phyloP scores from a whole-genome alignment of 2,329 filamentous ascomycete genomes.

The Xylariaceae sp. region DNA sequence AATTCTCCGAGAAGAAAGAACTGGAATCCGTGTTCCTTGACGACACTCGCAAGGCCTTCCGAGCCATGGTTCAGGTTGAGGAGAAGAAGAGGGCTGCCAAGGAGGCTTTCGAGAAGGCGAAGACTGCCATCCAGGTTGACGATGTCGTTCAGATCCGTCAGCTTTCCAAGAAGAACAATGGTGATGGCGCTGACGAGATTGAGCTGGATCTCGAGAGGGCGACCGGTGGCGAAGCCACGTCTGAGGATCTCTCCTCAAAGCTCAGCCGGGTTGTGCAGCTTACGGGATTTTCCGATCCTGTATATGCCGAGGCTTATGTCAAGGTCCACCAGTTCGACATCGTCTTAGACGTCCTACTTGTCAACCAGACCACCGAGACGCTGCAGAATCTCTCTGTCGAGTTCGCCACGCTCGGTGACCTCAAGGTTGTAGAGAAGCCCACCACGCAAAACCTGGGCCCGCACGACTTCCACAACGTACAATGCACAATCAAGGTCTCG shows the following conservation, averaged over 20 bases:
- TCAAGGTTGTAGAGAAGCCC: slow-evolving; percentile 95
- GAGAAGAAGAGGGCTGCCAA: slow-evolving; percentile 97
- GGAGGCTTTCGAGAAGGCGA: slow-evolving; percentile 87
- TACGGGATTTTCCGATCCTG: slow-evolving; percentile 95
- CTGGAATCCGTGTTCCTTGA: slow-evolving; percentile 90
- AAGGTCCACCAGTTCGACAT: slow-evolving; percentile 99
- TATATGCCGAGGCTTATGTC: slow-evolving; percentile 98
- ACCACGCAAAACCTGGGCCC: slow-evolving; percentile 93
- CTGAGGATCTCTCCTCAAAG: slow-evolving; percentile 88
- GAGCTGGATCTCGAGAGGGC: slow-evolving; percentile 90
- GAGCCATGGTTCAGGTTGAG: slow-evolving; percentile 93
- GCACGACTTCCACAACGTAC: slow-evolving; percentile 96
- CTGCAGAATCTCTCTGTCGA: slow-evolving; percentile 96
- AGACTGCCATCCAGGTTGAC: slow-evolving; percentile 91
- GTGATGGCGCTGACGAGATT: slow-evolving; percentile 78
- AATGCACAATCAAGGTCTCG: slow-evolving; percentile 97
- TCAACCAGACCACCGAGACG: slow-evolving; percentile 96
- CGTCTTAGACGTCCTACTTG: slow-evolving; percentile 88
- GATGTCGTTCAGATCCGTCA: slow-evolving; percentile 92
- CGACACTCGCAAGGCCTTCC: slow-evolving; percentile 92
- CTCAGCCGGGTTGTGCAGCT: slow-evolving; percentile 94
- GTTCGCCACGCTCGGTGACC: slow-evolving; percentile 94
- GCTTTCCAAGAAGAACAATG: slow-evolving; percentile 82
- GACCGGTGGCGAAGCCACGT: slow-evolving; percentile 78
- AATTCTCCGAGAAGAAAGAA: slow-evolving; percentile 85